Percentiles rank a stretch among this genome's conserved stretches.
Evolutionary conservation across 163 green algal species (phyloP).

Genomic region (Trebouxiophyceae sp.): DNA sequence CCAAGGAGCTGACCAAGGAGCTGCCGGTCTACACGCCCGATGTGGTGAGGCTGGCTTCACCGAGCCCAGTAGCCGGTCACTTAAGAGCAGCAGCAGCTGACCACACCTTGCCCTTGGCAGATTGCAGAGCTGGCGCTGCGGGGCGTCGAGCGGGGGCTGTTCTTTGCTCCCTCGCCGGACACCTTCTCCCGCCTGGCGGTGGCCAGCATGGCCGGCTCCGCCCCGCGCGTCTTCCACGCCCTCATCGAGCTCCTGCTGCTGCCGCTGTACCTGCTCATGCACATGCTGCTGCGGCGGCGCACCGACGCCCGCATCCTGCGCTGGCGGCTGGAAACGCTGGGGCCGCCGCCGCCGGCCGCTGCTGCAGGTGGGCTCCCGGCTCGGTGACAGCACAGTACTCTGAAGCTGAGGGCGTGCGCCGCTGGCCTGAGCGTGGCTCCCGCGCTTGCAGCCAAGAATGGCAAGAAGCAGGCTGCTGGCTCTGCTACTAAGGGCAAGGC

Average conservation of each 20-base stretch:
- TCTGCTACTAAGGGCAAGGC: too few relatives aligned
- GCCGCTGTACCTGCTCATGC: neutral
- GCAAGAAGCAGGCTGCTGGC: too few relatives aligned
- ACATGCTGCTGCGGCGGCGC: neutral
- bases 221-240: neutral
- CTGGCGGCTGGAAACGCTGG: too few relatives aligned
- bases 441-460: too few relatives aligned
- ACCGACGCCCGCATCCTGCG: neutral
- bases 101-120: too few relatives aligned
- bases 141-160: slow-evolving; percentile 27
- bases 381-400: too few relatives aligned
- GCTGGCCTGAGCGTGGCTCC: too few relatives aligned
- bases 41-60: neutral
- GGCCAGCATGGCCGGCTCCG: neutral
- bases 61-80: neutral
- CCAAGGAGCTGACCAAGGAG: neutral
- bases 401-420: too few relatives aligned
- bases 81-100: too few relatives aligned
- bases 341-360: too few relatives aligned
- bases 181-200: neutral
- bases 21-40: neutral
- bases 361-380: too few relatives aligned
- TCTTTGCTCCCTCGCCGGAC: slow-evolving; percentile 31
- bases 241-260: neutral
- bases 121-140: slow-evolving; percentile 26